Conservation (phyloP, 1,284 basidiomycete genomes). For the Malassezia caprae region DNA sequence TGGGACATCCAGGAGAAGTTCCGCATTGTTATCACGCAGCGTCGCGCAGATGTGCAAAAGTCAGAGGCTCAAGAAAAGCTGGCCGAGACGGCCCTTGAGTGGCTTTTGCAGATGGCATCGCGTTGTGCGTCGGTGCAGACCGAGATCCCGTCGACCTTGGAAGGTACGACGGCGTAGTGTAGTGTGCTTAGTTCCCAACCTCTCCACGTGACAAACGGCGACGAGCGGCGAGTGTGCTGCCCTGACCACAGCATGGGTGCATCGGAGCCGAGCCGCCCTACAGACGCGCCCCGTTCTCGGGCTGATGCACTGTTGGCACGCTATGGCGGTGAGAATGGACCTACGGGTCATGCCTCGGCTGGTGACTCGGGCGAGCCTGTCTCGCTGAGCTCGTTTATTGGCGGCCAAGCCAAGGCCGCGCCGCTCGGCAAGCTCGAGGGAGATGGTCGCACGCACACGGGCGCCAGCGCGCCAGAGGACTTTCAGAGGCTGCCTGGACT, state of each 20-base stretch:
- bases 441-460: constrained; percentile 37
- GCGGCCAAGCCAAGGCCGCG: constrained; percentile 39
- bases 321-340: constrained; percentile 42
- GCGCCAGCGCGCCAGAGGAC: constrained; percentile 31
- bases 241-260: neutral
- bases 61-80: constrained; percentile 36
- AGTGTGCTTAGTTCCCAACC: neutral
- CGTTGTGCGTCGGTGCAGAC: neutral
- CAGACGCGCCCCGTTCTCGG: neutral
- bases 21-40: constrained; percentile 65
- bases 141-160: constrained; percentile 1
- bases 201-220: neutral
- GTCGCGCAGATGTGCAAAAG: constrained; percentile 52
- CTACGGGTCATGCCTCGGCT: constrained; percentile 36
- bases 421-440: constrained; percentile 40
- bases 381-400: constrained; percentile 46
- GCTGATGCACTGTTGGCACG: constrained; percentile 29
- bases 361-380: constrained; percentile 23
- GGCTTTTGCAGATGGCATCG: constrained; percentile 28
- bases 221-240: neutral
- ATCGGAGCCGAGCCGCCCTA: neutral
- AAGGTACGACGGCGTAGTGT: neutral
- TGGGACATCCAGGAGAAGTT: constrained; percentile 85
- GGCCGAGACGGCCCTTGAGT: constrained; percentile 28
- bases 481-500: constrained; percentile 29